phyloP scores from a whole-genome alignment of 352 stramenopile species.

The Phytophthora hybrid region DNA sequence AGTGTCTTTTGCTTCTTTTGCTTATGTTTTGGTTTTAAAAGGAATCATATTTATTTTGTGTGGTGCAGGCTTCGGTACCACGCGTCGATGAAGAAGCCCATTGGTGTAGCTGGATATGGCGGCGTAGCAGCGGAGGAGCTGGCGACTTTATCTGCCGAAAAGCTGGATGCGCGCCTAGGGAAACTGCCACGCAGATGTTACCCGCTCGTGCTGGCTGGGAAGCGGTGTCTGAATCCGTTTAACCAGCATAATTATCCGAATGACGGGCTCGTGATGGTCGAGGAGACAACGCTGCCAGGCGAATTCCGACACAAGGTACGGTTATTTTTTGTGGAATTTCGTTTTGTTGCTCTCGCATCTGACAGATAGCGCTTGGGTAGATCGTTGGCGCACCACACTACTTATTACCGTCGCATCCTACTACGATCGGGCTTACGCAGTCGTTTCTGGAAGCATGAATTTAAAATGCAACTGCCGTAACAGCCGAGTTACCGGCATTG shows the following conservation, averaged over 20 bases:
- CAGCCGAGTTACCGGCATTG: not conserved
- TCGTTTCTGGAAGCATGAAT: constrained; percentile 60
- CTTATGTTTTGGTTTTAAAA: not conserved
- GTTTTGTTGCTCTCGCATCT: not conserved
- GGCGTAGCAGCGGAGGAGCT: constrained; percentile 72
- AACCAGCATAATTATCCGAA: constrained; percentile 81
- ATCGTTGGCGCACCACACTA: constrained; percentile 64
- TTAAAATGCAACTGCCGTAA: not conserved
- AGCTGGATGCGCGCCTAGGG: constrained; percentile 64
- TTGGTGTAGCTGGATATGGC: constrained; percentile 64
- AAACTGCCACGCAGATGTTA: constrained; percentile 73
- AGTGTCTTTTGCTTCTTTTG: not conserved
- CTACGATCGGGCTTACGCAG: constrained; percentile 51
- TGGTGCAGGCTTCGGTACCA: constrained; percentile 63
- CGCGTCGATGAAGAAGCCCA: constrained; percentile 61
- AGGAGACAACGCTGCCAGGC: constrained; percentile 71
- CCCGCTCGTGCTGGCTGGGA: constrained; percentile 67
- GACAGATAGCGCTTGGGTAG: constrained; percentile 29
- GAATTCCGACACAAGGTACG: constrained; percentile 74
- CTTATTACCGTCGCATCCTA: constrained; percentile 63
- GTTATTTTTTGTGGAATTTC: not conserved
- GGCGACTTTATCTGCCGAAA: constrained; percentile 40
- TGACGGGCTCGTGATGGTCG: constrained; percentile 69
- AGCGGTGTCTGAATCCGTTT: constrained; percentile 78
- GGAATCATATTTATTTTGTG: not conserved